Evolutionary conservation across 352 stramenopile genomes (phyloP).

Genomic region (Phytopythium mirpurense): DNA sequence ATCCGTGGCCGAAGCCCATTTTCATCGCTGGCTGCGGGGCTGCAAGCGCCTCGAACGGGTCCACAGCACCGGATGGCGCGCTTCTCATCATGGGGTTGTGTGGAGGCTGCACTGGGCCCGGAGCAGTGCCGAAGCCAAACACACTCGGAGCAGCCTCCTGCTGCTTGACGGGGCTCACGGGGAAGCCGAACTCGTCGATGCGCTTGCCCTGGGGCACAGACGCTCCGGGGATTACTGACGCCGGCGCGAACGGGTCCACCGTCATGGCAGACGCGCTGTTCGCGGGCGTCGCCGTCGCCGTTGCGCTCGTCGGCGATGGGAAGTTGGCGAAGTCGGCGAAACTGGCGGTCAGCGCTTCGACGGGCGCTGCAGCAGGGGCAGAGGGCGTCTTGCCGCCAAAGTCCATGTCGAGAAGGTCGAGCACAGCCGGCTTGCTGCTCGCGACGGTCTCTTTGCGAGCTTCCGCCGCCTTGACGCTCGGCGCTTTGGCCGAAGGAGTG

Average conservation of each 20-base stretch:
- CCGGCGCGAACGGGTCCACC: slow-evolving; percentile 13
- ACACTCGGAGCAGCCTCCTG: slow-evolving; percentile 12
- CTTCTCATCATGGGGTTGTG: slow-evolving; percentile 10
- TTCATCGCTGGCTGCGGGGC: background rate
- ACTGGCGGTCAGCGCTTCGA: slow-evolving; percentile 10
- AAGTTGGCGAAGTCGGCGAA: slow-evolving; percentile 73
- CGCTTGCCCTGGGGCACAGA: slow-evolving; percentile 15
- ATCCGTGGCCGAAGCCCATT: slow-evolving; percentile 4
- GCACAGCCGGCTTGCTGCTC: slow-evolving; percentile 25
- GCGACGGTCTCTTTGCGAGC: slow-evolving; percentile 46
- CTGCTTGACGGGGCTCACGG: slow-evolving; percentile 42
- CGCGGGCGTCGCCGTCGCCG: slow-evolving; percentile 5
- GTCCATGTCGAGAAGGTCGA: slow-evolving; percentile 63
- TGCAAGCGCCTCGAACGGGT: slow-evolving; percentile 50
- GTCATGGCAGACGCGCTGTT: slow-evolving; percentile 3
- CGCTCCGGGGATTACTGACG: background rate
- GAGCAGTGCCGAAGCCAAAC: slow-evolving; percentile 32
- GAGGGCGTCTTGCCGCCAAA: slow-evolving; percentile 39
- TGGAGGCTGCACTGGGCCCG: slow-evolving; percentile 7
- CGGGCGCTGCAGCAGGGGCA: slow-evolving; percentile 8
- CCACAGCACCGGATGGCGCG: slow-evolving; percentile 18
- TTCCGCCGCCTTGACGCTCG: slow-evolving; percentile 40
- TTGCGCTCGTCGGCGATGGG: slow-evolving; percentile 25
- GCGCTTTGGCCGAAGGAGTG: background rate
- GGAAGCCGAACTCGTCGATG: slow-evolving; percentile 51